These are phyloP conservation scores for Metschnikowia borealis DNA, from an alignment of 805 yeast species.

Conservation along the genomic window DNA sequence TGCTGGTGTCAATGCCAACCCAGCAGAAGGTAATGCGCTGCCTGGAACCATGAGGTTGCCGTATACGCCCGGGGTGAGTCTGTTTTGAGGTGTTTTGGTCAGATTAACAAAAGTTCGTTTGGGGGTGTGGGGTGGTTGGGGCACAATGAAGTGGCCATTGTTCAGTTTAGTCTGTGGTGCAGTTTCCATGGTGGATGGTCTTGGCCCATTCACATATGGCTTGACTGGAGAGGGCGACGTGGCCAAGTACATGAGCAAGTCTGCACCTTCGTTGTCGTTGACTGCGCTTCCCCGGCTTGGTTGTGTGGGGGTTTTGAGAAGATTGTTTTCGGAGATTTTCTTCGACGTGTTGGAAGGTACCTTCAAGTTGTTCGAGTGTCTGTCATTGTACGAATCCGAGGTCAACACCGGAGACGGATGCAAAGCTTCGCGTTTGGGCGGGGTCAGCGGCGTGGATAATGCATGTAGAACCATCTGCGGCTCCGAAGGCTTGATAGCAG, in stretches of 20 bases:
- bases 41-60: constrained; percentile 24
- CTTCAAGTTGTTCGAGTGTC: constrained; percentile 1
- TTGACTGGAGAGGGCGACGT: constrained; percentile 74
- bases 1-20: constrained; percentile 50
- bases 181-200: constrained; percentile 8
- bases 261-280: constrained; percentile 69
- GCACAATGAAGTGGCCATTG: constrained; percentile 28
- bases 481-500: constrained; percentile 13
- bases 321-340: constrained; percentile 6
- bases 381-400: constrained; percentile 4
- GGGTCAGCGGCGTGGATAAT: constrained; percentile 25
- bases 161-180: background rate
- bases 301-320: constrained; percentile 38
- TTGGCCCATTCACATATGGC: constrained; percentile 32
- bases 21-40: constrained; percentile 35
- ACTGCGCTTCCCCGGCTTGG: constrained; percentile 20
- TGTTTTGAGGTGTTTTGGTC: constrained; percentile 38
- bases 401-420: constrained; percentile 30
- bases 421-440: constrained; percentile 20
- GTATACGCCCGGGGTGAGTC: constrained; percentile 39
- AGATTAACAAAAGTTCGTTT: constrained; percentile 27
- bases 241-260: constrained; percentile 73
- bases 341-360: constrained; percentile 31
- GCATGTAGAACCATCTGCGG: constrained; percentile 31
- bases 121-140: constrained; percentile 44